Base-by-base conservation (phyloP, 805 yeast genomes). In the Teunomyces funiuensis region DNA sequence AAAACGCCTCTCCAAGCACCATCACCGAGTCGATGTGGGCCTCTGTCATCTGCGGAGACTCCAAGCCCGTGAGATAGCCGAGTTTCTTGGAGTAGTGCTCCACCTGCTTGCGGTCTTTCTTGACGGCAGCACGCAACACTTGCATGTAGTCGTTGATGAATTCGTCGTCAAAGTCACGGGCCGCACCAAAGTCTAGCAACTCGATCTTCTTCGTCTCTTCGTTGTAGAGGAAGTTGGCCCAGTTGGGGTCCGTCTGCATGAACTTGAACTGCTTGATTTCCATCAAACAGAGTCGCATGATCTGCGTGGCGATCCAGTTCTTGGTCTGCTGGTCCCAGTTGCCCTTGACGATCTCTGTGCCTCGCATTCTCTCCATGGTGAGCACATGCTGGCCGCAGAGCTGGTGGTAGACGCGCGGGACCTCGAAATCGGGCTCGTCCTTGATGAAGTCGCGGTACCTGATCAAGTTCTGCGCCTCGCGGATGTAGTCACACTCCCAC, bases 211-310 rank as follows among this genome's bases (percentile, higher is more conserved):
- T 65, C 2, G 89, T 80, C n/a, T 68, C 52, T 25, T 71, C 71
- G 57, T 93, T 89, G 68, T 86, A 89, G 45, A 93, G 66, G 66
- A 93, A 93, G 62, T 93, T 93, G 33, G 99, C 97, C 99, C 99
- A 93, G 63, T 93, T 93, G 39, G 99, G 99, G 66, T 93, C 99
- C 1, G 98, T 91, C 66, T 93, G 99, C 99, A 93, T 93, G 66
- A 84, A 91, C 55, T 77, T 78, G 69, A 85, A 90, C 52, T 78
- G 69, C 10, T 89, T 87, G 60, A 93, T 86, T 65, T 93, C 99
- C 51, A 77, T 72, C 36, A 93, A 68, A 57, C 97, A 89, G 30
- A 93, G 71, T 49, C 88, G 77, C 96, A 93, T 85, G 39, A 93
- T 82, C 50, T 84, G 77, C 3, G 87, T 78, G 13, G 96, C 95